Percentiles rank a stretch among this genome's conserved stretches.
These are phyloP conservation scores for Wickerhamiella alocasiicola DNA, from an alignment of 805 yeast genomes.

Conservation along the genomic window DNA sequence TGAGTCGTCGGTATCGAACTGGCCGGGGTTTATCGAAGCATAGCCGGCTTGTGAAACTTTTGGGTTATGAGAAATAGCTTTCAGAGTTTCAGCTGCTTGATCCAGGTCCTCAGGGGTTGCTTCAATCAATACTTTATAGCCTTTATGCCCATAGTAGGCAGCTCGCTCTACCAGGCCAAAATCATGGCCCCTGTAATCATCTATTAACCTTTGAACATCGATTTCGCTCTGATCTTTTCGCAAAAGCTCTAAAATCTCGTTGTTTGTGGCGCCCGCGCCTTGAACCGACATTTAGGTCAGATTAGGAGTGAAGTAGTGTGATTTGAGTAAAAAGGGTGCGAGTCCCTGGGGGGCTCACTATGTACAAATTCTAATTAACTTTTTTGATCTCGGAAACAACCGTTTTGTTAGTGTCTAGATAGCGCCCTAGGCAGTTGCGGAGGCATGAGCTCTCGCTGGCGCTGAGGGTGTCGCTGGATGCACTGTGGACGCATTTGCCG, in stretches of 20 bases:
- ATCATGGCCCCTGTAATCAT: slow-evolving; percentile 6
- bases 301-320: neutral
- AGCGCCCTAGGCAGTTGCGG: slow-evolving; percentile 70
- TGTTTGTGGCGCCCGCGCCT: neutral
- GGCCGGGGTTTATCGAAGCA: slow-evolving; percentile 1
- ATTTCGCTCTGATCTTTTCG: neutral
- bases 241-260: neutral
- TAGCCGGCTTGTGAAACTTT: slow-evolving; percentile 3
- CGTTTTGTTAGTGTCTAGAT: slow-evolving; percentile 75
- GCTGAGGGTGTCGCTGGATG: slow-evolving; percentile 34
- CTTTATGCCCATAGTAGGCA: slow-evolving; percentile 4
- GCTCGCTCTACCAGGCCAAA: slow-evolving; percentile 5
- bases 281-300: neutral
- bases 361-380: slow-evolving; percentile 1
- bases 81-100: neutral
- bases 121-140: neutral
- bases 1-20: neutral
- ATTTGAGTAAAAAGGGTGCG: neutral
- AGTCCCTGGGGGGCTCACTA: neutral
- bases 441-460: slow-evolving; percentile 59
- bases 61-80: neutral
- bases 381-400: slow-evolving; percentile 44
- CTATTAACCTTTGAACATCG: neutral
- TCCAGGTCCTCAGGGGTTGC: slow-evolving; percentile 1
- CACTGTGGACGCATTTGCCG: slow-evolving; percentile 58